Percentiles rank a stretch among this genome's conserved stretches.
Conservation (phyloP, 768 basidiomycete species). For the Hericium erinaceus region DNA sequence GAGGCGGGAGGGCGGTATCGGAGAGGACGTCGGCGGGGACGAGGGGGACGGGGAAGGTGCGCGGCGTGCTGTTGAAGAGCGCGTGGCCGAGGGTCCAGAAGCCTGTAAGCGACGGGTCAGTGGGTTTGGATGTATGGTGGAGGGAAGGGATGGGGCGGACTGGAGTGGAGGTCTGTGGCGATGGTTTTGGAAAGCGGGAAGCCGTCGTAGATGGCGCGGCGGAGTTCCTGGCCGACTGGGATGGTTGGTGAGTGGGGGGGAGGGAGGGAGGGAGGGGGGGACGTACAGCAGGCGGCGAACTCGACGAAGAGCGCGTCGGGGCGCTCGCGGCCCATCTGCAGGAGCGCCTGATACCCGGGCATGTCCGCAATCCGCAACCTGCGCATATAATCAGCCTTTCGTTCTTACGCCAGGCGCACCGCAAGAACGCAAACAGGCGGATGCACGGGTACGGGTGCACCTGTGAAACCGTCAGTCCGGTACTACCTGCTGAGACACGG, state of each 20-base stretch:
- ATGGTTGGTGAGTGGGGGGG: neutral
- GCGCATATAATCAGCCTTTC: neutral
- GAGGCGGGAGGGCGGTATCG: constrained; percentile 26
- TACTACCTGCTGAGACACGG: neutral
- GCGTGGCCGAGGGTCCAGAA: constrained; percentile 38
- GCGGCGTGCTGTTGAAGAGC: constrained; percentile 42
- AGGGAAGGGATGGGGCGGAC: constrained; percentile 13
- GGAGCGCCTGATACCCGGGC: neutral
- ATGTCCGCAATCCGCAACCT: neutral
- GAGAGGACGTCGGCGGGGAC: constrained; percentile 50
- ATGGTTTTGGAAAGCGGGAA: constrained; percentile 29
- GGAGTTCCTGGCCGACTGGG: neutral
- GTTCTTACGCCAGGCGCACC: neutral
- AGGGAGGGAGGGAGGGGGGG: neutral
- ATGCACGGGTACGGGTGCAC: neutral
- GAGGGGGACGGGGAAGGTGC: constrained; percentile 45
- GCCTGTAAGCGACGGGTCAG: constrained; percentile 35
- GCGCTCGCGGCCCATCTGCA: neutral
- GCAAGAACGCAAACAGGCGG: neutral
- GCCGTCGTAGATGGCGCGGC: constrained; percentile 26
- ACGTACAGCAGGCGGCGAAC: neutral
- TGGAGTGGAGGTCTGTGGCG: constrained; percentile 26
- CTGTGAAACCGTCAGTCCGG: neutral
- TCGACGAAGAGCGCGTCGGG: neutral
- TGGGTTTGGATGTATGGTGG: neutral